Evolutionary conservation across 176 grass and related monocot genomes (phyloP).

Genomic region (Paspalum vaginatum): DNA sequence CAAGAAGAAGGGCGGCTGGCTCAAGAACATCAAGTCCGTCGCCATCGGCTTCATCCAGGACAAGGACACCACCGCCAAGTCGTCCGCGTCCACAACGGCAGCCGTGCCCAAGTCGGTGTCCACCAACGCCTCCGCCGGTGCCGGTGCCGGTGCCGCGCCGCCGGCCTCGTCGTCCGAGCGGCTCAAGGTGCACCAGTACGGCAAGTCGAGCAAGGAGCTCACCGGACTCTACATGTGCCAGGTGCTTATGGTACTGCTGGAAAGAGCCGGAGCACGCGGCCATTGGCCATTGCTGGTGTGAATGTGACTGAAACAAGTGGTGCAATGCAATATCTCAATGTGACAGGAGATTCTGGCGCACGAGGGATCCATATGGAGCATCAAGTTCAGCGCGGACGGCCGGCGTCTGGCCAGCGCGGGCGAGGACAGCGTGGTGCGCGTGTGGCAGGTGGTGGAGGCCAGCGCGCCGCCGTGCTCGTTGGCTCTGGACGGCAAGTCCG

Average conservation of each 20-base stretch:
- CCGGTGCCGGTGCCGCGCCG: not conserved
- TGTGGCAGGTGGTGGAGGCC: conserved; percentile 77
- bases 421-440: conserved; percentile 75
- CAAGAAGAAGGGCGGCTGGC: conserved; percentile 82
- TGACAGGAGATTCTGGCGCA: conserved; percentile 83
- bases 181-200: conserved; percentile 80
- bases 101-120: not conserved
- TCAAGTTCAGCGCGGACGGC: conserved; percentile 81
- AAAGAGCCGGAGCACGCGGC: no score
- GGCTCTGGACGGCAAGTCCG: conserved; percentile 30
- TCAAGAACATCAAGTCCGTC: conserved; percentile 92
- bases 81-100: not conserved
- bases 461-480: conserved; percentile 49
- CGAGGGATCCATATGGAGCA: conserved; percentile 90
- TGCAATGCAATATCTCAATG: no score
- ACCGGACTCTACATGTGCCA: conserved; percentile 89
- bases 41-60: conserved; percentile 68
- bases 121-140: not conserved
- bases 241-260: no score
- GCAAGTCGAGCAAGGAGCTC: conserved; percentile 91
- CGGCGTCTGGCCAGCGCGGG: conserved; percentile 78
- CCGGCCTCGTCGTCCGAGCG: conserved; percentile 43
- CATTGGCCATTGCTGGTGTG: no score
- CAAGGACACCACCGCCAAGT: conserved; percentile 57
- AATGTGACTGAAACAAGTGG: no score